A percentile compares a stretch with the other conserved stretches of the same genome.
Conservation (phyloP, 352 stramenopile species). For the Hyaloperonospora arabidopsidis region DNA sequence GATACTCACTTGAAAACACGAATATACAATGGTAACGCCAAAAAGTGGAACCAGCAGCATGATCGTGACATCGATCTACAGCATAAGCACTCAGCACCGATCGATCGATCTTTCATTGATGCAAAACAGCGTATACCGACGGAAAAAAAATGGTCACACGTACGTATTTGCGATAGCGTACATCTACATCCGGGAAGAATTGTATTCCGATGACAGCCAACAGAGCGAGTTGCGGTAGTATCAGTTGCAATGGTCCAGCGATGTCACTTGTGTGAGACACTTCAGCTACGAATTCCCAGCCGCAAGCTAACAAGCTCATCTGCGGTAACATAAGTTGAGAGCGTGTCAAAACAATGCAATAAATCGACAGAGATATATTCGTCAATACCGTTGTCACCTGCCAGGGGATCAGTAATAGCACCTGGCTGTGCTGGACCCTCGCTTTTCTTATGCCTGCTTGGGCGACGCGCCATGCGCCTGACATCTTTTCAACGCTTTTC, state of each 20-base stretch:
- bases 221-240: slow-evolving; percentile 11
- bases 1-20: slow-evolving; percentile 18
- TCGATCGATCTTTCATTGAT: background rate
- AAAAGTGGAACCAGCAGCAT: slow-evolving; percentile 5
- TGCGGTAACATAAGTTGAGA: no score
- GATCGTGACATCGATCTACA: slow-evolving; percentile 1
- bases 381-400: no score
- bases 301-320: no score
- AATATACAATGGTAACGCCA: slow-evolving; percentile 10
- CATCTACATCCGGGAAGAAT: slow-evolving; percentile 3
- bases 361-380: no score
- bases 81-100: background rate
- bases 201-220: slow-evolving; percentile 6
- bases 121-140: background rate
- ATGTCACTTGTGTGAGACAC: background rate
- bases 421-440: no score
- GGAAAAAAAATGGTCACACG: background rate
- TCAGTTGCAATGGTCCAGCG: background rate
- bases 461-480: no score
- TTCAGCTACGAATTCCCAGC: background rate
- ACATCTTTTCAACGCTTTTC: no score
- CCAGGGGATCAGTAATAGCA: no score
- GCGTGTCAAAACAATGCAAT: no score
- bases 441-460: no score
- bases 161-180: slow-evolving; percentile 9